phyloP scores from a whole-genome alignment of 345 rosid genomes.

The Citrus mangshanensis region DNA sequence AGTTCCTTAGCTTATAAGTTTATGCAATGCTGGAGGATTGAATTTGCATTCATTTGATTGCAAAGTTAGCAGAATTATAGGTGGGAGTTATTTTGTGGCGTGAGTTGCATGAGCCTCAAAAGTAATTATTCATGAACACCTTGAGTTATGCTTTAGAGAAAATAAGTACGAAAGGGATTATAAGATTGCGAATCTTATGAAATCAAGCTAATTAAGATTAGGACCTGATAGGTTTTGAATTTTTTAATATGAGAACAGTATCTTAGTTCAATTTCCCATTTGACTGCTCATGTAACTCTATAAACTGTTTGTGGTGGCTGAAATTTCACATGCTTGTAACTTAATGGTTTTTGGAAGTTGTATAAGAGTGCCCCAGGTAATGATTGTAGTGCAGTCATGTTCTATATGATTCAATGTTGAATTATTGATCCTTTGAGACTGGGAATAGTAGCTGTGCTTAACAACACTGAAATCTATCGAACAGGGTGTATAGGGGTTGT shows the following conservation, averaged over 20 bases:
- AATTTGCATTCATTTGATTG: background rate
- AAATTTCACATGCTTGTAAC: background rate
- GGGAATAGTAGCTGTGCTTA: background rate
- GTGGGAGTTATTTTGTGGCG: background rate
- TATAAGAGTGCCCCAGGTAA: background rate
- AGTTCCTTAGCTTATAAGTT: background rate
- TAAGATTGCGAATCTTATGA: background rate
- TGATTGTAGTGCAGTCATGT: background rate
- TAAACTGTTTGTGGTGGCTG: background rate
- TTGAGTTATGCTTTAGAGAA: background rate
- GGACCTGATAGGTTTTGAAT: background rate
- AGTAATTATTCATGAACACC: background rate
- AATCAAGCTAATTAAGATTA: background rate
- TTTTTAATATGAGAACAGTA: background rate
- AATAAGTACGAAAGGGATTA: background rate
- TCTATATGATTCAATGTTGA: background rate
- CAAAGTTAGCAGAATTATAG: background rate
- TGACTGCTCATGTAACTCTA: background rate
- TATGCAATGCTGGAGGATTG: background rate
- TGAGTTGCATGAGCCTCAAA: background rate
- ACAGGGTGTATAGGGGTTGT: background rate
- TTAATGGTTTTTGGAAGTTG: background rate
- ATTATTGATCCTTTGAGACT: background rate
- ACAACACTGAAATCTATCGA: background rate
- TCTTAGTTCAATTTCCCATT: background rate